Evolutionary conservation across 768 basidiomycete species (phyloP).

Genomic region (Macrocybe gigantea): DNA sequence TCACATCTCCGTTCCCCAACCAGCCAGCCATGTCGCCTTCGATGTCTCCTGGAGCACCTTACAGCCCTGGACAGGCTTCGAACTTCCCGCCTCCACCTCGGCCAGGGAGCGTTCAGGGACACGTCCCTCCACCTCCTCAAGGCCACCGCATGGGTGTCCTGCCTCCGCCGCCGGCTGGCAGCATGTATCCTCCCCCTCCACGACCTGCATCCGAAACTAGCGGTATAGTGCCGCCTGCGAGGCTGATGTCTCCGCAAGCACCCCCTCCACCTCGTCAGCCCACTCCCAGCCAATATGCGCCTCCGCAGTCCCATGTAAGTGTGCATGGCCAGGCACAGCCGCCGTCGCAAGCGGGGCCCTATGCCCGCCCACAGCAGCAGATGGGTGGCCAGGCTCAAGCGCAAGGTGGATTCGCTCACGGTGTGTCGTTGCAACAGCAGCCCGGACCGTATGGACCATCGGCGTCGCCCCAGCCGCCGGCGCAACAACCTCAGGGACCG

Average conservation of each 20-base stretch:
- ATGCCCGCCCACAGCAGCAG: slow-evolving; percentile 22
- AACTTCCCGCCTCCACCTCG: slow-evolving; percentile 57
- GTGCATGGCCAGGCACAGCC: slow-evolving; percentile 38
- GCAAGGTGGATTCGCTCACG: slow-evolving; percentile 16
- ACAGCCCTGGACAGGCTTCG: slow-evolving; percentile 36
- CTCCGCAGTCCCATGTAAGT: slow-evolving; percentile 36
- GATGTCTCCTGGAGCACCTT: slow-evolving; percentile 41
- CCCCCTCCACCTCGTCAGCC: slow-evolving; percentile 33
- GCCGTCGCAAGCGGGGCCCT: slow-evolving; percentile 29
- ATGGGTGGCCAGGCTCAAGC: slow-evolving; percentile 22
- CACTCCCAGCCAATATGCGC: slow-evolving; percentile 44
- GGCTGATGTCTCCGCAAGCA: slow-evolving; percentile 44
- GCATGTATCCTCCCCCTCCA: slow-evolving; percentile 26
- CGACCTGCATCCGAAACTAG: slow-evolving; percentile 21
- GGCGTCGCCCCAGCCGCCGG: slow-evolving; percentile 12
- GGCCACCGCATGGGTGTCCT: slow-evolving; percentile 27
- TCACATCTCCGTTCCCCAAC: slow-evolving; percentile 87
- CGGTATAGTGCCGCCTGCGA: slow-evolving; percentile 27
- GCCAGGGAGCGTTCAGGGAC: slow-evolving; percentile 55
- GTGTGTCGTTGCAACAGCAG: slow-evolving; percentile 16
- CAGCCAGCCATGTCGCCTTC: slow-evolving; percentile 36
- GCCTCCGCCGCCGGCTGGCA: slow-evolving; percentile 20
- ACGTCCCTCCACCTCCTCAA: slow-evolving; percentile 32
- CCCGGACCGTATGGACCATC: slow-evolving; percentile 21
- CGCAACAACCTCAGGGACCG: slow-evolving; percentile 24